Conservation (phyloP, 2,329 filamentous ascomycete species). For the Seiridium cupressi region DNA sequence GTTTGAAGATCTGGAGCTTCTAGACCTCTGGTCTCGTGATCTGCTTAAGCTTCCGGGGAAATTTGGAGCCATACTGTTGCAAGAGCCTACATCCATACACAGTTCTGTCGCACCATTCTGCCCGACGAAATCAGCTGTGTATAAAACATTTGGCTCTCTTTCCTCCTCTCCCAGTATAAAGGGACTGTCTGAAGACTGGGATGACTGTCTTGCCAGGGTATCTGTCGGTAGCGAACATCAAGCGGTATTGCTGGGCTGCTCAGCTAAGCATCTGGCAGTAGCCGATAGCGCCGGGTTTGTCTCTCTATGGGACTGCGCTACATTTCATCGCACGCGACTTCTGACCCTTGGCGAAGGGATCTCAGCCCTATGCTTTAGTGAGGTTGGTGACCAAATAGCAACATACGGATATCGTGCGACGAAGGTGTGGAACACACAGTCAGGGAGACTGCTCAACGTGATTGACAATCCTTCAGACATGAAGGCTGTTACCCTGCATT, state of each 20-base stretch:
- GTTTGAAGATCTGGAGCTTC: slow-evolving; percentile 8
- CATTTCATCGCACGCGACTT: neutral
- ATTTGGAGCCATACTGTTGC: slow-evolving; percentile 7
- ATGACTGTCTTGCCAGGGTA: slow-evolving; percentile 11
- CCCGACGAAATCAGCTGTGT: neutral
- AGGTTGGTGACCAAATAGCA: slow-evolving; percentile 8
- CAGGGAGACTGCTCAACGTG: neutral
- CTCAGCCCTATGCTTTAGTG: slow-evolving; percentile 4
- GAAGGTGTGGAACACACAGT: slow-evolving; percentile 9
- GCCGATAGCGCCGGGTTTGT: neutral
- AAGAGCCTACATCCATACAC: slow-evolving; percentile 4
- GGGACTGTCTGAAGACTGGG: slow-evolving; percentile 9
- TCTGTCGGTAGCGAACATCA: slow-evolving; percentile 8
- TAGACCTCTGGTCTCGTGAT: slow-evolving; percentile 12
- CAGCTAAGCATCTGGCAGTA: slow-evolving; percentile 10
- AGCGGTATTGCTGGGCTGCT: slow-evolving; percentile 7
- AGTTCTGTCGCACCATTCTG: slow-evolving; percentile 6
- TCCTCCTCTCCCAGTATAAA: neutral
- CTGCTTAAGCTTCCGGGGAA: slow-evolving; percentile 11
- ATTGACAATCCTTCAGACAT: neutral
- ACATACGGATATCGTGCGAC: slow-evolving; percentile 11
- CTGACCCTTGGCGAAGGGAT: neutral
- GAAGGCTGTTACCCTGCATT: neutral
- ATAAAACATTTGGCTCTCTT: neutral
- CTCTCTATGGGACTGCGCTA: slow-evolving; percentile 6